A percentile compares a stretch with the other conserved stretches of the same genome.
Evolutionary conservation across 2,329 filamentous ascomycete species (phyloP).

Genomic region (Hypoxylon sp.): DNA sequence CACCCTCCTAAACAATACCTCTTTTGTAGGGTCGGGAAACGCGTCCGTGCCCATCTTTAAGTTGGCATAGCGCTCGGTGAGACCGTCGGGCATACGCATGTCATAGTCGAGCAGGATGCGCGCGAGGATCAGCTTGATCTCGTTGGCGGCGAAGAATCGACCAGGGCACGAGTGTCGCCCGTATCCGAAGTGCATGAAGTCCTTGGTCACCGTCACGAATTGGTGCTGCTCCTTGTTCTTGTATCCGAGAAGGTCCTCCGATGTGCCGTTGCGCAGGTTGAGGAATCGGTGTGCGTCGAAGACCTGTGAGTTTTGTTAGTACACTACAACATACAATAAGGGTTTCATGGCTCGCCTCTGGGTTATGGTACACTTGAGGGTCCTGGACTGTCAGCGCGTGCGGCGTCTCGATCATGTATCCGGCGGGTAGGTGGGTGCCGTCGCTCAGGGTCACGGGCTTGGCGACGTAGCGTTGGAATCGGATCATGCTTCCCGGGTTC

Average conservation of each 20-base stretch:
- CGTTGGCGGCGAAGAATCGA: slow-evolving; percentile 61
- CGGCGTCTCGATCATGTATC: slow-evolving; percentile 59
- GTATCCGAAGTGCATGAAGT: slow-evolving; percentile 58
- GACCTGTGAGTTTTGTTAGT: slow-evolving; percentile 21
- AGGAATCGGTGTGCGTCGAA: slow-evolving; percentile 58
- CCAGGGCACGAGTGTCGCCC: slow-evolving; percentile 60
- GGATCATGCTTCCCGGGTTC: slow-evolving; percentile 52
- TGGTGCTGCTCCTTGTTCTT: slow-evolving; percentile 57
- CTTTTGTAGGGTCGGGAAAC: slow-evolving; percentile 44
- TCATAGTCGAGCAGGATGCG: slow-evolving; percentile 59
- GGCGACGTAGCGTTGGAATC: slow-evolving; percentile 64
- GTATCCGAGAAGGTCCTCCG: slow-evolving; percentile 47
- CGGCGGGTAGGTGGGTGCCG: slow-evolving; percentile 57
- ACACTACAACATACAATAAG: not conserved
- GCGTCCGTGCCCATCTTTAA: slow-evolving; percentile 33
- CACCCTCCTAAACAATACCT: slow-evolving; percentile 42
- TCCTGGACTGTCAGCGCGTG: slow-evolving; percentile 55
- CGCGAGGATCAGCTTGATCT: slow-evolving; percentile 61
- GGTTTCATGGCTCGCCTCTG: slow-evolving; percentile 46
- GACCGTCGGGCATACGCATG: slow-evolving; percentile 50
- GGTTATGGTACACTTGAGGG: slow-evolving; percentile 53
- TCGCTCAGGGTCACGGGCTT: slow-evolving; percentile 54
- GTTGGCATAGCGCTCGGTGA: slow-evolving; percentile 44
- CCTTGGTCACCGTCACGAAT: slow-evolving; percentile 57
- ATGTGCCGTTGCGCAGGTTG: slow-evolving; percentile 51